A percentile compares a stretch with the other conserved stretches of the same genome.
Conservation (phyloP, 2,329 filamentous ascomycete genomes). For the Fusarium veterinarium region DNA sequence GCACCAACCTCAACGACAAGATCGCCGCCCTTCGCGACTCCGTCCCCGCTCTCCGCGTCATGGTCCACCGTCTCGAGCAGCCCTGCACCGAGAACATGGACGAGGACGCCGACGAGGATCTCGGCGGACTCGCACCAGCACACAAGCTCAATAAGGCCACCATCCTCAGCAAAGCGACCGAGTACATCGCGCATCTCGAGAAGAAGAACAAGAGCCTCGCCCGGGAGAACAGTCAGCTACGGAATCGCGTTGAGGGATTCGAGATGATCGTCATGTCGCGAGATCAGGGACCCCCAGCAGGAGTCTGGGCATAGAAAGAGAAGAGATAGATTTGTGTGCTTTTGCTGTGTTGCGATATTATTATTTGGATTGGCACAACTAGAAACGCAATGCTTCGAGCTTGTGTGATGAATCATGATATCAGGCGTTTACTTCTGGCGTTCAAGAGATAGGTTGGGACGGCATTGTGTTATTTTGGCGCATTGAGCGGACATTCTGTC, state of each 20-base stretch:
- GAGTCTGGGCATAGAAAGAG: slow-evolving; percentile 41
- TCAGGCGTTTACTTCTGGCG: slow-evolving; percentile 42
- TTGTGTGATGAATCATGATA: slow-evolving; percentile 45
- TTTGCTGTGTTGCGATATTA: slow-evolving; percentile 20
- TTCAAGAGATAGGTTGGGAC: slow-evolving; percentile 23
- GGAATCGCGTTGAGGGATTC: slow-evolving; percentile 46
- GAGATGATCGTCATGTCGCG: slow-evolving; percentile 47
- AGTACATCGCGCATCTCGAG: slow-evolving; percentile 53
- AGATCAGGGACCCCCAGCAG: slow-evolving; percentile 40
- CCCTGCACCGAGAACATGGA: slow-evolving; percentile 67
- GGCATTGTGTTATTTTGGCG: slow-evolving; percentile 31
- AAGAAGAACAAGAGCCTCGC: slow-evolving; percentile 49
- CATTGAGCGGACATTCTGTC: slow-evolving; percentile 25
- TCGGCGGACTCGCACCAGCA: slow-evolving; percentile 81
- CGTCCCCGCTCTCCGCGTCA: slow-evolving; percentile 85
- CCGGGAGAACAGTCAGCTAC: slow-evolving; percentile 49
- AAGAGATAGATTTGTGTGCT: background rate
- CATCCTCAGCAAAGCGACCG: slow-evolving; percentile 60
- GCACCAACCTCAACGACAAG: slow-evolving; percentile 95
- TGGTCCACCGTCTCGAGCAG: slow-evolving; percentile 69
- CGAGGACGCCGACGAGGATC: slow-evolving; percentile 73
- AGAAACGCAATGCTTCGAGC: slow-evolving; percentile 25
- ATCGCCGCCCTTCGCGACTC: slow-evolving; percentile 90
- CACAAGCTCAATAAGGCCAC: slow-evolving; percentile 96
- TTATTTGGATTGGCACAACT: slow-evolving; percentile 20